Base-by-base conservation (phyloP, 257 asterid genomes). In the Solanum paucissectum region DNA sequence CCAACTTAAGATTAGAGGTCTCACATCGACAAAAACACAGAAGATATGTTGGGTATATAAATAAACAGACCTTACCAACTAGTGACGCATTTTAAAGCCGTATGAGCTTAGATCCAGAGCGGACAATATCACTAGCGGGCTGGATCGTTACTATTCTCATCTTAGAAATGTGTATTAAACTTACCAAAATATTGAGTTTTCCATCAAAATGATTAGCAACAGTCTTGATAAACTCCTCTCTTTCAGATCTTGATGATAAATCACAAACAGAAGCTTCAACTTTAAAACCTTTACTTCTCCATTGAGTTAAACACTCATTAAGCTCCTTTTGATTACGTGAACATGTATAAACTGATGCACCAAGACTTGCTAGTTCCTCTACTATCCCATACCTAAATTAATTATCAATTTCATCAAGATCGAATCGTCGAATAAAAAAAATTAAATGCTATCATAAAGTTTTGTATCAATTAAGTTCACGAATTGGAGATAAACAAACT, bases 41-140 rank as follows among this genome's bases (percentile, higher is more conserved):
- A 0, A 46, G 2, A 46, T 18, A 0, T 46, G 0, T 46, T 46
- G 6, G 18, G 18, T 1, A 46, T 46, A 46, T 46, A 46, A 46
- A 0, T 14, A 46, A 46, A 6, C 18, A 46, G 0, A 46, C 0
- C 1, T 46, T 46, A 46, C 55, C 55, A 13, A 46, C 6, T 46
- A 13, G 20, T 46, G 20, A 46, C 3, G 0, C 18, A 4, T 46
- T 46, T 38, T 46, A 46, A 46, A 46, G 55, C 0, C 16, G 0
- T 46, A 0, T 0, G 0, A 3, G 0, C 7, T 3, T 46, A 46
- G 20, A 0, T 0, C 3, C 55, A 46, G 0, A 13, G 3, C 1
- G 6, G 55, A 46, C 3, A 46, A 46, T 46, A 46, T 46, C 0
- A 46, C 55, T 46, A 13, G 18, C 20, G 0, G 7, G 0, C 1